These are phyloP conservation scores for Botrytis deweyae DNA, from an alignment of 2,329 filamentous ascomycete genomes.

Conservation along the genomic window DNA sequence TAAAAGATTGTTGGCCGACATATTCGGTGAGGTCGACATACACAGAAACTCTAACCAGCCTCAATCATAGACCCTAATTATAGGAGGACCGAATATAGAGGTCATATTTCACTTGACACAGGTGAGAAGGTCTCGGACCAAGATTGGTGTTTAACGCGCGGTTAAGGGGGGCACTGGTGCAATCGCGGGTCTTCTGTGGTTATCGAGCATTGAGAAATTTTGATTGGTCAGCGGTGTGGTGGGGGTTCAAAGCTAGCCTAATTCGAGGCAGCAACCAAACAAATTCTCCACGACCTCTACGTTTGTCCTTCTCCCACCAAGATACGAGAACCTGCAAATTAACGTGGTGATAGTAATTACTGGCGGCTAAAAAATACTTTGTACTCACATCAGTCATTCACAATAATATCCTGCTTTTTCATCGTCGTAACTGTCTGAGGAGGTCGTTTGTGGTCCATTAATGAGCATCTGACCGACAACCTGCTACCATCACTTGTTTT, in stretches of 20 bases:
- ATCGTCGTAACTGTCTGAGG: neutral
- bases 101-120: constrained; percentile 2
- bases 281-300: neutral
- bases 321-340: neutral
- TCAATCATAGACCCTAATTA: neutral
- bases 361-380: neutral
- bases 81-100: neutral
- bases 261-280: neutral
- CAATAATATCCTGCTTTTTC: neutral
- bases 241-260: neutral
- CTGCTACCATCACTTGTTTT: neutral
- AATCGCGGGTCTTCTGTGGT: neutral
- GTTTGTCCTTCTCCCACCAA: neutral
- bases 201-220: neutral
- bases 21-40: constrained; percentile 1
- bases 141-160: constrained; percentile 6
- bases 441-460: neutral
- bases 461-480: neutral
- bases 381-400: neutral
- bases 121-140: neutral
- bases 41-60: neutral
- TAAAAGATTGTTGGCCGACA: constrained; percentile 8
- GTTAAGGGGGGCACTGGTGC: neutral
- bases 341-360: neutral
- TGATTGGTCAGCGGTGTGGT: neutral